These are phyloP conservation scores for Penicillium lagena DNA, from an alignment of 495 filamentous ascomycete species.

Conservation along the genomic window DNA sequence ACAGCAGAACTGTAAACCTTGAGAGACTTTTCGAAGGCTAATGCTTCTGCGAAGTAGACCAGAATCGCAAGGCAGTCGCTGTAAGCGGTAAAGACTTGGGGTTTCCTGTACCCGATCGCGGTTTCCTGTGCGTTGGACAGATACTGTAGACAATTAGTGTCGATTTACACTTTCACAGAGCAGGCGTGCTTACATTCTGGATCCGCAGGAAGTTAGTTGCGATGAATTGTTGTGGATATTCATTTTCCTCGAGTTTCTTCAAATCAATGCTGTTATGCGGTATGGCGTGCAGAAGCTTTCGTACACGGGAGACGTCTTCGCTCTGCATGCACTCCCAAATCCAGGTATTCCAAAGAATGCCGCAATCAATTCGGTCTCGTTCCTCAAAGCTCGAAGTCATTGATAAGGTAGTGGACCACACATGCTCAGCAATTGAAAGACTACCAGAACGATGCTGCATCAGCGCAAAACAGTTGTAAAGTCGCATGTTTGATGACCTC, in stretches of 20 bases:
- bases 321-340: constrained; percentile 58
- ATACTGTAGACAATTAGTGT: constrained; percentile 30
- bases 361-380: constrained; percentile 28
- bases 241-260: constrained; percentile 8
- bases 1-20: constrained; percentile 47
- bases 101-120: constrained; percentile 43
- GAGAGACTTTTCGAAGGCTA: constrained; percentile 25
- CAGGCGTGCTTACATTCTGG: constrained; percentile 31
- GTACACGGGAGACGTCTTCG: constrained; percentile 33
- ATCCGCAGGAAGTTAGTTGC: constrained; percentile 47
- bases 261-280: constrained; percentile 26
- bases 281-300: constrained; percentile 40
- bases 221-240: constrained; percentile 7
- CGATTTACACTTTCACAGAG: not conserved
- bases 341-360: constrained; percentile 65
- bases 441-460: constrained; percentile 59
- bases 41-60: constrained; percentile 48
- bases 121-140: constrained; percentile 48
- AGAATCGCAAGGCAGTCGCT: constrained; percentile 57
- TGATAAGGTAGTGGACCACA: constrained; percentile 60
- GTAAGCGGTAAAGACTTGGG: constrained; percentile 42
- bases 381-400: constrained; percentile 43
- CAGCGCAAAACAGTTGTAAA: constrained; percentile 77
- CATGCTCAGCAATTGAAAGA: constrained; percentile 46
- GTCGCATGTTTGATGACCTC: constrained; percentile 52